Conservation (phyloP, 73 alveolate species). For the Urostyla sp. region DNA sequence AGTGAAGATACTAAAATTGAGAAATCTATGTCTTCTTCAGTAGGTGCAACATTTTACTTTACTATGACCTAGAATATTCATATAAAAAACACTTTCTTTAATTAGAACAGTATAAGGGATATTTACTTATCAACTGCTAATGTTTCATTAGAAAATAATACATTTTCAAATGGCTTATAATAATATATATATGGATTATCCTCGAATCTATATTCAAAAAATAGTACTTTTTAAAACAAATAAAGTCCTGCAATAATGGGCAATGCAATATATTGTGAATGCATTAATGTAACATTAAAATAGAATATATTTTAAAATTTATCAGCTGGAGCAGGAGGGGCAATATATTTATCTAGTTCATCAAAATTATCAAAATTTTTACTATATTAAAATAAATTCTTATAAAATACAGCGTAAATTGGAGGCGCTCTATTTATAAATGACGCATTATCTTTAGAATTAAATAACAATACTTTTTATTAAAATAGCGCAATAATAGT, state of each 20-base stretch:
- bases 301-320: too few species aligned
- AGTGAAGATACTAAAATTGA: not conserved
- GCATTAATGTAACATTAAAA: not conserved
- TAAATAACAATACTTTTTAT: not conserved
- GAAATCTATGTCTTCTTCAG: too few species aligned
- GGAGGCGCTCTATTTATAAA: not conserved
- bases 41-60: too few species aligned
- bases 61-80: too few species aligned
- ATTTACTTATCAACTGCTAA: not conserved
- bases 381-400: not conserved
- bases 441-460: not conserved
- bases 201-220: too few species aligned
- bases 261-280: not conserved
- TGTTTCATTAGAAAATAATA: too few species aligned
- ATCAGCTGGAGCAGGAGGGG: not conserved
- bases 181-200: not conserved
- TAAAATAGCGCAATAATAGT: not conserved
- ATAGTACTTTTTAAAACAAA: too few species aligned
- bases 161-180: not conserved
- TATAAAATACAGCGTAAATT: not conserved
- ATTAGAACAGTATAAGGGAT: too few species aligned
- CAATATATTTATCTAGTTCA: not conserved
- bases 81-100: too few species aligned
- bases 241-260: too few species aligned
- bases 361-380: not conserved